Evolutionary conservation across 192 early-diverging fungal species (phyloP).

Genomic region (Backusella sp.): DNA sequence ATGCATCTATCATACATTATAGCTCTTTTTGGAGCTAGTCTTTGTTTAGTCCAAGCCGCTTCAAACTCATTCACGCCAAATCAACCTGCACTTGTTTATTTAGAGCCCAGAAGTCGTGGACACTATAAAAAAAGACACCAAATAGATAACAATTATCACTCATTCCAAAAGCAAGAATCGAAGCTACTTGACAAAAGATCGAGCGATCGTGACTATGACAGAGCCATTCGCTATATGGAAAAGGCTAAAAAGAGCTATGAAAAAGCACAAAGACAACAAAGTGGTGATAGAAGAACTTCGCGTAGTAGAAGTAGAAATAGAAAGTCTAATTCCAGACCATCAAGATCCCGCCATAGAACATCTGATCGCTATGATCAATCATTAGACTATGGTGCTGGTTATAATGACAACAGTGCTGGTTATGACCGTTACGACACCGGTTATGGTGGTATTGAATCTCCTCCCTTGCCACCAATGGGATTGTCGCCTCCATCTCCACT

Average conservation of each 20-base stretch:
- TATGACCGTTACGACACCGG: neutral
- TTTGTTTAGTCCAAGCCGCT: neutral
- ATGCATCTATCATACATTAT: neutral
- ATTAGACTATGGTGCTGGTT: neutral
- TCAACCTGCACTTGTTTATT: neutral
- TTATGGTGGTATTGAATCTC: neutral
- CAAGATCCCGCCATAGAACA: neutral
- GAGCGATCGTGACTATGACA: neutral
- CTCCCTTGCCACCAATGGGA: neutral
- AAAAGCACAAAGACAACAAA: neutral
- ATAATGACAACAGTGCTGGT: neutral
- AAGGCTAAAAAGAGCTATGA: neutral
- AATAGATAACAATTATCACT: neutral
- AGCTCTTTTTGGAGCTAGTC: neutral
- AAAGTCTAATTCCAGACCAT: neutral
- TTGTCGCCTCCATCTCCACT: neutral
- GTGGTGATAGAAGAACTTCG: neutral
- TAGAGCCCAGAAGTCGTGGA: neutral
- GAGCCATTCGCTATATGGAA: neutral
- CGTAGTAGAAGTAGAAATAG: neutral
- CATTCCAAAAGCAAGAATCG: neutral
- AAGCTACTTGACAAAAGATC: neutral
- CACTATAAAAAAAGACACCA: neutral
- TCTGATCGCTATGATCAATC: neutral
- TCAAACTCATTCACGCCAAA: neutral